Conservation (phyloP, 306 rosid genomes). For the Prosopis cineraria region DNA sequence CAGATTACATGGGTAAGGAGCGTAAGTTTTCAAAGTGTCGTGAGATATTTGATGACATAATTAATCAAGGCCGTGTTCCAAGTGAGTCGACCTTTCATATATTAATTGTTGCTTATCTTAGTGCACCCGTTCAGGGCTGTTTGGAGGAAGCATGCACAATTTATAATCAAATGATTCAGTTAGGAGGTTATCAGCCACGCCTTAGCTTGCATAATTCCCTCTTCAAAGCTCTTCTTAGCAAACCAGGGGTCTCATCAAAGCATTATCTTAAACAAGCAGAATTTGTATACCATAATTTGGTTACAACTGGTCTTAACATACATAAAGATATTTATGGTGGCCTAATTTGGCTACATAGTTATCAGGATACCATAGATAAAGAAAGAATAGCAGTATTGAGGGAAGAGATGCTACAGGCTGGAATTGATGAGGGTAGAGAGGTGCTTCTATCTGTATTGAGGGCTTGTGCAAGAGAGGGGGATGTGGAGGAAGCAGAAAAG, state of each 20-base stretch:
- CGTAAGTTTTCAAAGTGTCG: slow-evolving; percentile 89
- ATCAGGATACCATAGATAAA: slow-evolving; percentile 77
- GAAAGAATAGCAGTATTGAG: slow-evolving; percentile 65
- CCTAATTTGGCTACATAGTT: slow-evolving; percentile 93
- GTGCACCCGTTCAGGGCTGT: slow-evolving; percentile 75
- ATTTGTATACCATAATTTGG: slow-evolving; percentile 78
- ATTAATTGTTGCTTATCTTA: slow-evolving; percentile 85
- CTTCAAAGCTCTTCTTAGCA: slow-evolving; percentile 69
- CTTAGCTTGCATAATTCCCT: slow-evolving; percentile 88
- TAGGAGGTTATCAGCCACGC: slow-evolving; percentile 89
- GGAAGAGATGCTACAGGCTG: slow-evolving; percentile 71
- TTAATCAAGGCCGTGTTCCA: slow-evolving; percentile 91
- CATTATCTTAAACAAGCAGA: slow-evolving; percentile 89
- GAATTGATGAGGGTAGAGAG: slow-evolving; percentile 68
- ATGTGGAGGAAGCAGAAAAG: slow-evolving; percentile 67
- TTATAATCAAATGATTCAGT: slow-evolving; percentile 90
- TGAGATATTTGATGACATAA: slow-evolving; percentile 83
- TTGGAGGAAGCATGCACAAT: slow-evolving; percentile 86
- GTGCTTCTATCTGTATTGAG: slow-evolving; percentile 81
- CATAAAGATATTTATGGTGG: slow-evolving; percentile 85
- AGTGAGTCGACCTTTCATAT: slow-evolving; percentile 92
- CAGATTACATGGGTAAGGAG: slow-evolving; percentile 92
- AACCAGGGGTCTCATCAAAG: slow-evolving; percentile 68
- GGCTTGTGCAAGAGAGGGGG: slow-evolving; percentile 71
- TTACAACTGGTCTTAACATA: slow-evolving; percentile 68